Base-by-base conservation (phyloP, 495 filamentous ascomycete species). In the Aspergillus coremiiformis region DNA sequence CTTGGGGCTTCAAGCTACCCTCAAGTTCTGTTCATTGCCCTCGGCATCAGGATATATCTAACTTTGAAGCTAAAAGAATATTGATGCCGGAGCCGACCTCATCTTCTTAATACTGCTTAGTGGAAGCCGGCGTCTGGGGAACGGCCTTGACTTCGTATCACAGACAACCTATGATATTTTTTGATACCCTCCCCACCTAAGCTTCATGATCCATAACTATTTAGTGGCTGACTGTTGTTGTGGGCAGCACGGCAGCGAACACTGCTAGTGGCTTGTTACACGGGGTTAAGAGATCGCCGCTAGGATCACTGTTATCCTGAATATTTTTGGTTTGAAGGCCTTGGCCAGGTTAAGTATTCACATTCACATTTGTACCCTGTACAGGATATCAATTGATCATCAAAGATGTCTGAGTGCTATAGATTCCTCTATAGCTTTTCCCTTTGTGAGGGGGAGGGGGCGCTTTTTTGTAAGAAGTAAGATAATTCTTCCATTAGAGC, bases 241-340 rank as follows among this genome's bases (percentile, higher is more conserved):
- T 50, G 39, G 54, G 47, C 51, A 53, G 15, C 48, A 52, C 48
- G 33, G 41, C 52, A 23, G 50, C 49, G 44, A 51, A 44, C 29
- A 44, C 42, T 52, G 44, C 20, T 48, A 32, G 47, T 49, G 56
- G 24, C 54, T 44, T 43, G 48, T 54, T 50, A 44, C 57, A 60
- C 52, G 48, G 49, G 49, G 47, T 59, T 57, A 42, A 51, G 44
- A 60, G 68, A 71, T 71, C 68, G 63, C 63, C 66, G 60, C 66
- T 63, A 71, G 66, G 63, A 68, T 68, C 66, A 63, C 59, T 63
- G 47, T 52, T 55, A 35, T 46, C 35, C 20, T 51, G 55, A 55
- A 51, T 39, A 32, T 55, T 54, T 56, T 56, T 26, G 42, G 42
- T 17, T 33, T 49, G 37, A 45, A 54, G 47, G 39, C 24, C 54